Conservation (phyloP, 176 grass and related monocot genomes). For the Themeda triandra region DNA sequence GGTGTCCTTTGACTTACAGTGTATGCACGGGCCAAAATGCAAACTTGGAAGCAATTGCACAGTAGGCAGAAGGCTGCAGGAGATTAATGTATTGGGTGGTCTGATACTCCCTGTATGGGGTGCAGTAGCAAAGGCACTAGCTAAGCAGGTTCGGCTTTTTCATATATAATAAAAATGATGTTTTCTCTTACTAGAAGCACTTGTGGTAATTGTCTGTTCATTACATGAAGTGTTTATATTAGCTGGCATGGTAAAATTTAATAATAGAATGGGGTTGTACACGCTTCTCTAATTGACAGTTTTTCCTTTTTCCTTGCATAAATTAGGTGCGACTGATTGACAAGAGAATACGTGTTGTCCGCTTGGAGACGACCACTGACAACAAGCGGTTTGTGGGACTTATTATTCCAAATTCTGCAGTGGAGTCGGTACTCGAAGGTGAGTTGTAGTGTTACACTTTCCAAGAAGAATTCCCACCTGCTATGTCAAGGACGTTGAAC, state of each 20-base stretch:
- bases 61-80: conserved; percentile 86
- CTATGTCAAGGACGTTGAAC: too few species aligned
- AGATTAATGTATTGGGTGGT: conserved; percentile 85
- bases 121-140: conserved; percentile 69
- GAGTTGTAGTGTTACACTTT: conserved; percentile 8
- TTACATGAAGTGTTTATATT: conserved; percentile 1
- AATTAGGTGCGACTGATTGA: conserved; percentile 65
- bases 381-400: conserved; percentile 69
- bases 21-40: conserved; percentile 95
- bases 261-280: neutral
- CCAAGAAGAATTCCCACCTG: neutral
- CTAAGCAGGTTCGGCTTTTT: conserved; percentile 57
- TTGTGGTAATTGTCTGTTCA: neutral
- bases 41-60: conserved; percentile 86
- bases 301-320: conserved; percentile 14
- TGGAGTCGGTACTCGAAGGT: conserved; percentile 77
- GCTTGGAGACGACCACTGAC: conserved; percentile 72
- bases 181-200: neutral
- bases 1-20: conserved; percentile 49
- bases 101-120: conserved; percentile 94
- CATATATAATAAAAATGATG: neutral
- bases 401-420: conserved; percentile 83
- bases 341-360: conserved; percentile 71
- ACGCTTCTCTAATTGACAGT: conserved; percentile 10
- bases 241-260: neutral